These are phyloP conservation scores for Nitzschia inconspicua DNA, from an alignment of 108 stramenopile species.

Conservation along the genomic window DNA sequence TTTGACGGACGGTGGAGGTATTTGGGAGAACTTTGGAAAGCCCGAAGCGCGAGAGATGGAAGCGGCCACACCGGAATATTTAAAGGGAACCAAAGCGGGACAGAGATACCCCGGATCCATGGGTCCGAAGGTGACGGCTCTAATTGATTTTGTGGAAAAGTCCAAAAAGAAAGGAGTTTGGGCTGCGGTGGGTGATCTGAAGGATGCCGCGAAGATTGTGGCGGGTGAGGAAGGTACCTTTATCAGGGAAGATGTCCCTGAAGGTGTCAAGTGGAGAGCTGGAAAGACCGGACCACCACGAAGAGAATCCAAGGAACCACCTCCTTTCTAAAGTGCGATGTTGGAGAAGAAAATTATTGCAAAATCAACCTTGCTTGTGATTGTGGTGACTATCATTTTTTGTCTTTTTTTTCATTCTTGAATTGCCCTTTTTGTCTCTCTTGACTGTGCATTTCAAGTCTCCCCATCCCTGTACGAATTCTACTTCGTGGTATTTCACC, in stretches of 20 bases:
- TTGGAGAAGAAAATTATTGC: conserved; percentile 11
- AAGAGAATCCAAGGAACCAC: conserved; percentile 59
- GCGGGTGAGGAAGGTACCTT: conserved; percentile 65
- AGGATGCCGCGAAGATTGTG: conserved; percentile 68
- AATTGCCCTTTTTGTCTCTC: no score
- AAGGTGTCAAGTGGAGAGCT: conserved; percentile 63
- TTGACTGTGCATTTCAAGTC: no score
- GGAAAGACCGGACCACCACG: conserved; percentile 23
- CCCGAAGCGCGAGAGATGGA: conserved; percentile 73
- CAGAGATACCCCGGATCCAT: conserved; percentile 46
- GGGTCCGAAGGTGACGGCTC: conserved; percentile 81
- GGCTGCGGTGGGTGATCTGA: conserved; percentile 80
- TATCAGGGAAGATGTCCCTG: conserved; percentile 49
- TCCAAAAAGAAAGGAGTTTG: conserved; percentile 46
- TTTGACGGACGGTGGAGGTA: conserved; percentile 75
- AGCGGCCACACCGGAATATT: conserved; percentile 66
- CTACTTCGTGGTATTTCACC: no score
- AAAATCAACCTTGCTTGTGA: not conserved
- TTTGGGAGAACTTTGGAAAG: conserved; percentile 83
- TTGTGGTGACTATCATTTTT: no score
- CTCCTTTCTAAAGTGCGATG: conserved; percentile 18
- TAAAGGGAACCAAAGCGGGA: conserved; percentile 47
- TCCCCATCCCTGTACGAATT: no score
- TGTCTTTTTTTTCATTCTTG: no score
- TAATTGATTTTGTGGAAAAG: conserved; percentile 68